Conservation (phyloP, 129 eudicot genomes). For the Flaveria ramosissima region DNA sequence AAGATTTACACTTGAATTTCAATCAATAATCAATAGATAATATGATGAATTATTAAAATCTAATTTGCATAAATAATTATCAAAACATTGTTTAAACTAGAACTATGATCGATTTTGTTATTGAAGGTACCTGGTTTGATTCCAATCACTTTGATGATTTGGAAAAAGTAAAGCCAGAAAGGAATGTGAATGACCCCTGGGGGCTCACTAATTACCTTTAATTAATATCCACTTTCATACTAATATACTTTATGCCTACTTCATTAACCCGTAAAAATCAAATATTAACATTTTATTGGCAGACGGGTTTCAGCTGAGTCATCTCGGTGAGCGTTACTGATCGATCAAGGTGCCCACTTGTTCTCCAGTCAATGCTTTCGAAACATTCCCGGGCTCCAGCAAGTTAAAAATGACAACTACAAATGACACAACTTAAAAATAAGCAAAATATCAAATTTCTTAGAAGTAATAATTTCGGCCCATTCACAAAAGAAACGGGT, state of each 20-base stretch:
- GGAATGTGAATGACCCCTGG: neutral
- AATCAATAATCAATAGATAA: too few relatives aligned
- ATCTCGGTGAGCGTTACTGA: constrained; percentile 17
- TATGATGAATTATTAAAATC: too few relatives aligned
- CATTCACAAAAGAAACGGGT: too few relatives aligned
- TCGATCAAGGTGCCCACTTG: constrained; percentile 51
- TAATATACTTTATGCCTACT: constrained; percentile 24
- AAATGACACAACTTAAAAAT: neutral
- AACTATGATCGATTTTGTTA: too few relatives aligned
- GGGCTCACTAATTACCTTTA: neutral
- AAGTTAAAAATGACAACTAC: constrained; percentile 48
- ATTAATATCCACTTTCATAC: neutral
- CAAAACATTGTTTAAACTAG: too few relatives aligned
- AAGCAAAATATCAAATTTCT: neutral
- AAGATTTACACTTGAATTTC: too few relatives aligned
- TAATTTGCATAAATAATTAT: too few relatives aligned
- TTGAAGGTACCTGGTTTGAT: too few relatives aligned
- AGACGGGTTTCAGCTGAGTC: constrained; percentile 11
- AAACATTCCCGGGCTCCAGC: constrained; percentile 44
- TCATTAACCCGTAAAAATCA: neutral
- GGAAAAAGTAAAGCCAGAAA: neutral
- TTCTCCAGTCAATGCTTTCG: constrained; percentile 44
- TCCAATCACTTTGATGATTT: too few relatives aligned
- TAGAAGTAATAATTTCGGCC: too few relatives aligned
- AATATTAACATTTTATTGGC: constrained; percentile 28